A percentile compares a stretch with the other conserved stretches of the same genome.
These are phyloP conservation scores for Irpex rosettiformis DNA, from an alignment of 1,284 basidiomycete genomes.

Conservation along the genomic window DNA sequence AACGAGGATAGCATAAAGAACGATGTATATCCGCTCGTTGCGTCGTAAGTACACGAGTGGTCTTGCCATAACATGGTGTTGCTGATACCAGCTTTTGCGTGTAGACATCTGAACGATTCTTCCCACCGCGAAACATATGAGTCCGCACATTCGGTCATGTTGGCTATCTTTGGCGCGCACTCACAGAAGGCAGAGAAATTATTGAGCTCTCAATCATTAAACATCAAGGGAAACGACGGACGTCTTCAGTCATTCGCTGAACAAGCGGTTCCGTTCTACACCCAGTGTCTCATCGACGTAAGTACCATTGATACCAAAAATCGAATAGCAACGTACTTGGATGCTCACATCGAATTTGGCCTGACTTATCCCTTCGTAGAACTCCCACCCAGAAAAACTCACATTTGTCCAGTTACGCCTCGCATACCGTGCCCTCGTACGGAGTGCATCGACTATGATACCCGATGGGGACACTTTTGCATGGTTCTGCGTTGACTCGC, in stretches of 20 bases:
- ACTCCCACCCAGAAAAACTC: constrained; percentile 55
- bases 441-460: constrained; percentile 36
- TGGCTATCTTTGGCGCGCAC: constrained; percentile 62
- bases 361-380: constrained; percentile 37
- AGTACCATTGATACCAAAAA: constrained; percentile 23
- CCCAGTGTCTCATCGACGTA: constrained; percentile 62
- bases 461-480: constrained; percentile 37
- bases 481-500: constrained; percentile 56
- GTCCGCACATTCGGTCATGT: constrained; percentile 70
- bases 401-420: constrained; percentile 58
- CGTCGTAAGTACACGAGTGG: constrained; percentile 44
- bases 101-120: constrained; percentile 53
- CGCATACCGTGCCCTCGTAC: constrained; percentile 63
- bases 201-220: neutral
- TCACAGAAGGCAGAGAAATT: constrained; percentile 36
- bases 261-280: constrained; percentile 65
- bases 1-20: constrained; percentile 43
- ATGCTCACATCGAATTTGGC: neutral
- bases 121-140: constrained; percentile 66
- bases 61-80: neutral
- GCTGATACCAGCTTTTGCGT: constrained; percentile 6
- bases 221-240: constrained; percentile 6
- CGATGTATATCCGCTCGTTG: constrained; percentile 53
- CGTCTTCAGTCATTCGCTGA: constrained; percentile 36
- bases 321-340: no score